Percentiles rank a stretch among this genome's conserved stretches.
phyloP scores from a whole-genome alignment of 2,329 filamentous ascomycete species.

The Paraconiothyrium brasiliense region DNA sequence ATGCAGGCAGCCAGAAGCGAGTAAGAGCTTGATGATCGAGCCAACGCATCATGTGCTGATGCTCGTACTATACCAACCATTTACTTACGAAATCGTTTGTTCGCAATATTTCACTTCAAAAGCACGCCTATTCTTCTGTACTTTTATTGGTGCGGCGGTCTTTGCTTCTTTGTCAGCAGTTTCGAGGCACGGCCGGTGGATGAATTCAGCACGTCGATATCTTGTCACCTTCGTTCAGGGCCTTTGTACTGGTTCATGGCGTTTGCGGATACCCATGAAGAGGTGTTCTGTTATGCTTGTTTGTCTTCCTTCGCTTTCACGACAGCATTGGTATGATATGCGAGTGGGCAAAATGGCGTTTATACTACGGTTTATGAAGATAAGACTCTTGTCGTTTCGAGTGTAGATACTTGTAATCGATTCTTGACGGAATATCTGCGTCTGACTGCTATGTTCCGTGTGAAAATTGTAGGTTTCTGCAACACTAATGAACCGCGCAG shows the following conservation, averaged over 20 bases:
- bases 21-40: constrained; percentile 41
- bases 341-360: constrained; percentile 8
- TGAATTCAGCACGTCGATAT: constrained; percentile 2
- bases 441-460: not conserved
- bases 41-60: not conserved
- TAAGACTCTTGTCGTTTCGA: constrained; percentile 15
- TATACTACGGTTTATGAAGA: constrained; percentile 11
- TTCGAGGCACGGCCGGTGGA: constrained; percentile 10
- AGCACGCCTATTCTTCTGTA: constrained; percentile 17
- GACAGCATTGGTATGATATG: constrained; percentile 11
- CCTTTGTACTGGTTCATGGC: constrained; percentile 5
- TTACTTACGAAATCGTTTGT: not conserved
- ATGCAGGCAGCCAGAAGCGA: constrained; percentile 48
- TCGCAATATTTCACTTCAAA: constrained; percentile 16
- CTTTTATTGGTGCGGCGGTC: constrained; percentile 9
- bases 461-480: not conserved
- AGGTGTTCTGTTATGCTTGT: constrained; percentile 12
- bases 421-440: constrained; percentile 2
- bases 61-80: not conserved
- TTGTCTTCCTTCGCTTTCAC: constrained; percentile 12
- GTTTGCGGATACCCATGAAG: constrained; percentile 24
- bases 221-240: constrained; percentile 14
- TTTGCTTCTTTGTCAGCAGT: constrained; percentile 11
- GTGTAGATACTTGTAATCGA: constrained; percentile 22
- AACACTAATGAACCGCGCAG: not conserved